Base-by-base conservation (phyloP, 257 asterid species). In the Solanum boliviense region DNA sequence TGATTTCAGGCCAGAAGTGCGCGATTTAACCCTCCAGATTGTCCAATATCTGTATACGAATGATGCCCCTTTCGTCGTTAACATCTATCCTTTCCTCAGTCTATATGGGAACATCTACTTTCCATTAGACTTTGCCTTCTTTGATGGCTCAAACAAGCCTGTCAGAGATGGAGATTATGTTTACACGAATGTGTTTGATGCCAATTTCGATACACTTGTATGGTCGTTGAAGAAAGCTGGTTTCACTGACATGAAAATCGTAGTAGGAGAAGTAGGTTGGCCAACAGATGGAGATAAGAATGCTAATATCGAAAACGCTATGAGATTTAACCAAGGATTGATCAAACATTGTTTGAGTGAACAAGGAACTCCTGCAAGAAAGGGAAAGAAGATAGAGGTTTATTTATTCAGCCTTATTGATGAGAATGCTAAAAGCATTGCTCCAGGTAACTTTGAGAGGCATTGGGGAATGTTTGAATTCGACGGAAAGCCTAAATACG, bases 191-290 rank as follows among this genome's bases (percentile, higher is more conserved):
- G 91, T 89, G 27, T 89, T 89, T 56, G 91, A 89, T 79, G 85
- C 85, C 9, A 79, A 79, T 79, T 79, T 79, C 27, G 85, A 79
- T 27, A 79, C 85, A 44, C 90, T 89, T 85, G 87, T 89, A 48
- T 89, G 91, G 91, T 88, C 91, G 32, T 79, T 89, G 76, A 89
- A 89, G 76, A 89, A 88, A 29, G 87, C 88, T 58, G 91, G 91
- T 68, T 87, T 87, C 31, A 75, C 87, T 68, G 87, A 89, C 84
- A 16, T 88, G 88, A 68, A 88, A 58, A 85, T 89, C 84, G 32
- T 89, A 13, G 75, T 89, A 39, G 91, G 91, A 79, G 91, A 89
- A 86, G 58, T 79, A 70, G 91, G 91, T 7, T 89, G 85, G 85
- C 85, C 85, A 44, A 79, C 85, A 44, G 85, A 79, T 79, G 85